phyloP scores from a whole-genome alignment of 192 early-diverging fungal genomes.

The Coemansia sp. region DNA sequence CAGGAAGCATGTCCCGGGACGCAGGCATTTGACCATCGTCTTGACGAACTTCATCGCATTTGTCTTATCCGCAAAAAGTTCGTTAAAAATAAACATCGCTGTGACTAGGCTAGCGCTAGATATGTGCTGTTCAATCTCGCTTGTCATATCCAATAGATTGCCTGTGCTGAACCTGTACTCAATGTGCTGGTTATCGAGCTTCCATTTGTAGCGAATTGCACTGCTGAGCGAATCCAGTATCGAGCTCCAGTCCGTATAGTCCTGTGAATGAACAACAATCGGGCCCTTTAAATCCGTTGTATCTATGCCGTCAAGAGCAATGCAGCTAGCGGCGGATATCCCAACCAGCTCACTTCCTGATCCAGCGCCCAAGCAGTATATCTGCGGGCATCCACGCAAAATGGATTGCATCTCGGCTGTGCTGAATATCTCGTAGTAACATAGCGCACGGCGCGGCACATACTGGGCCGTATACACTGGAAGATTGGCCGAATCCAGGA shows the following conservation, averaged over 20 bases:
- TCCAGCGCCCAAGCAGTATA: slow-evolving; percentile 78
- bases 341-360: slow-evolving; percentile 84
- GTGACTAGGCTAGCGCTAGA: slow-evolving; percentile 71
- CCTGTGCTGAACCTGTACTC: slow-evolving; percentile 60
- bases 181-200: slow-evolving; percentile 41
- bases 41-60: slow-evolving; percentile 77
- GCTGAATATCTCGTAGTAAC: slow-evolving; percentile 77
- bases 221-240: slow-evolving; percentile 59
- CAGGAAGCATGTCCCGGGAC: slow-evolving; percentile 67
- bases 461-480: slow-evolving; percentile 88
- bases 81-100: slow-evolving; percentile 91
- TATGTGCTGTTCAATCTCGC: slow-evolving; percentile 54
- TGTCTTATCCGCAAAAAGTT: slow-evolving; percentile 78
- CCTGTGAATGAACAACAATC: slow-evolving; percentile 52
- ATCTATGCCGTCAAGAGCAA: slow-evolving; percentile 1
- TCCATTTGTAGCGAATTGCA: slow-evolving; percentile 59
- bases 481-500: slow-evolving; percentile 69
- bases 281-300: not conserved
- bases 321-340: slow-evolving; percentile 66
- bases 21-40: slow-evolving; percentile 64
- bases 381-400: slow-evolving; percentile 44
- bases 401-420: slow-evolving; percentile 53
- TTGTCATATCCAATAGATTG: slow-evolving; percentile 59
- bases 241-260: slow-evolving; percentile 66
- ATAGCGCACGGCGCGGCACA: slow-evolving; percentile 79